phyloP scores from a whole-genome alignment of 495 filamentous ascomycete genomes.

The Neurospora intermedia region DNA sequence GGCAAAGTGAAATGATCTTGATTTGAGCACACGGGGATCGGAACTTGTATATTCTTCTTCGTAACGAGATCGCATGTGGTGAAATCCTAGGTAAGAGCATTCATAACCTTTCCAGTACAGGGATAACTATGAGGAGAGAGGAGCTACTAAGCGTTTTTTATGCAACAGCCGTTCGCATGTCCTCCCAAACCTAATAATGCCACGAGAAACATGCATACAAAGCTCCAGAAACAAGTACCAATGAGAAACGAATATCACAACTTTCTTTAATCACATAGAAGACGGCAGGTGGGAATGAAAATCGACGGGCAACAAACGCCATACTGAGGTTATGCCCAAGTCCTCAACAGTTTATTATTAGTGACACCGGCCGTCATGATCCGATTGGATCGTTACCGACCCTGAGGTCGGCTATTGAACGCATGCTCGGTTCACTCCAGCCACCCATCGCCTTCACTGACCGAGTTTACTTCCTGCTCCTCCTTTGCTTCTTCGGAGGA shows the following conservation, averaged over 20 bases:
- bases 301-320: not conserved
- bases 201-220: not conserved
- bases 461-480: slow-evolving; percentile 11
- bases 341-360: not conserved
- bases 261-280: not conserved
- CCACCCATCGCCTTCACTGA: not conserved
- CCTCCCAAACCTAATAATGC: not conserved
- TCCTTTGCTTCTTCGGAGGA: slow-evolving; percentile 12
- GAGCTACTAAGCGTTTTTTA: not conserved
- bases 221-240: not conserved
- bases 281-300: not conserved
- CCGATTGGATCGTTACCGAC: not conserved
- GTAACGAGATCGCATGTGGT: too few relatives aligned
- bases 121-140: not conserved
- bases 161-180: not conserved
- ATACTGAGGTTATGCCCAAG: not conserved
- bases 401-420: not conserved
- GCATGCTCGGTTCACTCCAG: not conserved
- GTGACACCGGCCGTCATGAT: not conserved
- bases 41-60: not conserved
- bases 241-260: not conserved
- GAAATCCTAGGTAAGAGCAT: too few relatives aligned
- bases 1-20: too few relatives aligned
- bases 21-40: too few relatives aligned
- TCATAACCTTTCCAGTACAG: not conserved